Base-by-base conservation (phyloP, 108 stramenopile species). In the Conticribra weissflogii region DNA sequence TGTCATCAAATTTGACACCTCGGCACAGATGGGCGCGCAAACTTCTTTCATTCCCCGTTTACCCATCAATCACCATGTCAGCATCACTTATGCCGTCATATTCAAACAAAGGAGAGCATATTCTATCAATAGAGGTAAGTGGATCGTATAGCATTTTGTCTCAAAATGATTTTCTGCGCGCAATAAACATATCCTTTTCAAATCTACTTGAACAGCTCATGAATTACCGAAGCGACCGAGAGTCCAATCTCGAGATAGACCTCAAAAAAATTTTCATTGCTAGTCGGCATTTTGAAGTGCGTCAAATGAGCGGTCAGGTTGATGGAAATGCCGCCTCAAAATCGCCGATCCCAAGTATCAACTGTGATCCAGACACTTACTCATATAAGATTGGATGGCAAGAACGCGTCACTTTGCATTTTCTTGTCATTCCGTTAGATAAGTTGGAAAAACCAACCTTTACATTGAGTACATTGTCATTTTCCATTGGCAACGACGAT, bases 211-310 rank as follows among this genome's bases (percentile, higher is more conserved):
- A 9, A 19, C 44, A 86, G 81, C 56, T 86, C 21, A 85, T 91
- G 57, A 94, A 94, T 62, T 66, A 87, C 54, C 86, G 93, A 30
- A 85, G 81, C 58, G 93, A 94, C 59, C 72, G 78, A n/a, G 86
- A 90, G 9, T 66, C 78, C 4, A 71, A 86, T 18, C 58, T 86
- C 17, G 69, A 80, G 18, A 68, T 94, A 9, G 59, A 71, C 29
- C 32, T 94, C n/a, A 79, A 87, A 30, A 85, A 90, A n/a, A 59
- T 91, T 4, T 76, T 78, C 54, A 54, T 94, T 44, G 77, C 83
- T 2, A 94, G 89, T 74, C 86, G 88, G 25, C 60, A 79, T 29
- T 94, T 88, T 66, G 62, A 63, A 34, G 72, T 89, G 14, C 66
- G 85, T 45, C 75, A 80, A 51, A 23, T 94, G 16, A 72, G 54